Base-by-base conservation (phyloP, 495 filamentous ascomycete species). In the Cercophora newfieldiana region DNA sequence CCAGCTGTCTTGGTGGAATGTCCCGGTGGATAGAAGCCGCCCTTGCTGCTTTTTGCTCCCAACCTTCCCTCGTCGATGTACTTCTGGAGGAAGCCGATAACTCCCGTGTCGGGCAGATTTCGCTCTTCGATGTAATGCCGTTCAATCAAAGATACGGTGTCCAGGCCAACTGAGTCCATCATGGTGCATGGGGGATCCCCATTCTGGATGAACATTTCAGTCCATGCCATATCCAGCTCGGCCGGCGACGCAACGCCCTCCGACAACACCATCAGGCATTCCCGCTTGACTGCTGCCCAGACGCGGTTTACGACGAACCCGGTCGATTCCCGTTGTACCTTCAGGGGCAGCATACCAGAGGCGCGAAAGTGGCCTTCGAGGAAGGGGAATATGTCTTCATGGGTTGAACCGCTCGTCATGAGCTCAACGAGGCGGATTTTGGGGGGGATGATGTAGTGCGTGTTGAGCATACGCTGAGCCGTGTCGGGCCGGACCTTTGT, bases 261-360 rank as follows among this genome's bases (percentile, higher is more conserved):
- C 1, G 78, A 69, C 4, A 88, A 73, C 14, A 87, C 81, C 19
- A 69, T 71, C 24, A 87, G 61, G 18, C 77, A 77, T 64, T 87
- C 85, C 4, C 83, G 77, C 69, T 88, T 86, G 64, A 86, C 69
- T 5, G 84, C 83, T 0, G 82, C 85, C 84, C 84, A 88, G 22
- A 88, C 75, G 0, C 86, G 82, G 59, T 86, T 86, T 71, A 86
- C 82, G 22, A 88, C 79, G 67, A 87, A 82, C 65, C 86, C 86
- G 4, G 81, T 84, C 5, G 80, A 82, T 64, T 88, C 83, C 49
- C 73, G 72, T 33, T 75, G 71, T 0, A 81, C 69, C 68, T 68
- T 68, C 66, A 75, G 19, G 59, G 83, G 83, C 0, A 72, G 19
- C 57, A 80, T 78, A n/a, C 81, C 85, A 30, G 76, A 77, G 37